Evolutionary conservation across 2,329 filamentous ascomycete species (phyloP).

Genomic region (Ophiosphaerella herpotricha): DNA sequence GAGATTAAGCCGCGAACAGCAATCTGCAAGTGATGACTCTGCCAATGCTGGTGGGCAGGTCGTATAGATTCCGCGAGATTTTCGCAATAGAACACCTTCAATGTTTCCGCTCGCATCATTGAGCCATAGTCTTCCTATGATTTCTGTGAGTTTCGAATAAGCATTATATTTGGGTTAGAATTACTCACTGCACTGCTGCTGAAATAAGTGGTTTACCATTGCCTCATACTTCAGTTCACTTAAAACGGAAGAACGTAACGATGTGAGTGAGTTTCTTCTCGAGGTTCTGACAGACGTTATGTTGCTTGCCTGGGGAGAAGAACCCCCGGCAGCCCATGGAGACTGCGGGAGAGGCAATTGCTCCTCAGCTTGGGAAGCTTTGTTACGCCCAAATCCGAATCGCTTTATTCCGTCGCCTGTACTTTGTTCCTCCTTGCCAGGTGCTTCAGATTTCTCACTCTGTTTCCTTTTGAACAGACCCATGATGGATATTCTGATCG

Average conservation of each 20-base stretch:
- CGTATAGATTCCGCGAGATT: constrained; percentile 71
- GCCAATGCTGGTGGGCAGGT: constrained; percentile 70
- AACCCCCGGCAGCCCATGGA: constrained; percentile 12
- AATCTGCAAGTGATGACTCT: constrained; percentile 65
- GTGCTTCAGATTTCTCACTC: constrained; percentile 8
- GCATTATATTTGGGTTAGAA: not conserved
- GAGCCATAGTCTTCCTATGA: constrained; percentile 66
- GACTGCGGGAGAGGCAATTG: constrained; percentile 16
- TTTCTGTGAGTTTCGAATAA: constrained; percentile 22
- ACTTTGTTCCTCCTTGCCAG: constrained; percentile 9
- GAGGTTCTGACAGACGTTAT: constrained; percentile 18
- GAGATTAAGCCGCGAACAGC: constrained; percentile 71
- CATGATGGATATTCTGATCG: not conserved
- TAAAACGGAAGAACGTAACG: constrained; percentile 17
- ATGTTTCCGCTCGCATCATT: constrained; percentile 59
- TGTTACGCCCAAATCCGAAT: constrained; percentile 16
- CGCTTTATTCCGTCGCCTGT: constrained; percentile 4
- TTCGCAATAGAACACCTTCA: constrained; percentile 65
- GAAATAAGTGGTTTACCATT: constrained; percentile 82
- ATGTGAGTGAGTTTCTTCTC: constrained; percentile 23
- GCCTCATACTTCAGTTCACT: constrained; percentile 80
- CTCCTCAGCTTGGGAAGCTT: constrained; percentile 15
- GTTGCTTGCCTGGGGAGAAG: constrained; percentile 10
- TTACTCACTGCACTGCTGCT: constrained; percentile 67
- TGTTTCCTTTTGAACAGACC: constrained; percentile 10